These are phyloP conservation scores for Tubosaeta brunneosetosa DNA, from an alignment of 768 basidiomycete genomes.

Conservation along the genomic window DNA sequence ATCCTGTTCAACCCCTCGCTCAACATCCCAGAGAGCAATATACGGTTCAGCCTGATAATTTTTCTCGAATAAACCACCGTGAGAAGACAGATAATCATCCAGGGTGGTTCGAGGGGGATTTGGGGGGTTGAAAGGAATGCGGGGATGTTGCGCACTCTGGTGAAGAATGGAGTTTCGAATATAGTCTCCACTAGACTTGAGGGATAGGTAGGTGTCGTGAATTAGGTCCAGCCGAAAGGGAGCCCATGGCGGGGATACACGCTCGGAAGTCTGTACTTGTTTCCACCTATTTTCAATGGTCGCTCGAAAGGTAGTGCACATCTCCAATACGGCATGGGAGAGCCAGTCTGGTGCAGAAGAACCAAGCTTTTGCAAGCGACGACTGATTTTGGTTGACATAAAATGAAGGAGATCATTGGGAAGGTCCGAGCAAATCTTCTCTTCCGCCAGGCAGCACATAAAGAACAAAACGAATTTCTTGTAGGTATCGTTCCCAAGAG, in stretches of 20 bases:
- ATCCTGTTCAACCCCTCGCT: slow-evolving; percentile 26
- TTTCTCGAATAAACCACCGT: slow-evolving; percentile 10
- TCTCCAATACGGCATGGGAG: slow-evolving; percentile 3
- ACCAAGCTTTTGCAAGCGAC: neutral
- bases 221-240: slow-evolving; percentile 25
- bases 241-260: slow-evolving; percentile 24
- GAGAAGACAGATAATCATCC: slow-evolving; percentile 15
- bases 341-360: neutral
- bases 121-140: neutral
- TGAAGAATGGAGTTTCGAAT: slow-evolving; percentile 18
- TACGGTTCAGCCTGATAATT: slow-evolving; percentile 6
- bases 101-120: slow-evolving; percentile 8
- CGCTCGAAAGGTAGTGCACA: slow-evolving; percentile 20
- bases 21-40: slow-evolving; percentile 35
- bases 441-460: slow-evolving; percentile 24
- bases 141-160: slow-evolving; percentile 1
- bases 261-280: slow-evolving; percentile 23
- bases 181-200: slow-evolving; percentile 27
- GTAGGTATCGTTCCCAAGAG: slow-evolving; percentile 28
- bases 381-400: neutral
- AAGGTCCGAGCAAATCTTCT: slow-evolving; percentile 11
- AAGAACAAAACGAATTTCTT: slow-evolving; percentile 47
- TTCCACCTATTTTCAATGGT: slow-evolving; percentile 34
- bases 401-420: slow-evolving; percentile 25
- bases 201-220: slow-evolving; percentile 31